Evolutionary conservation across 805 yeast genomes (phyloP).

Genomic region (Starmerella bombicola): DNA sequence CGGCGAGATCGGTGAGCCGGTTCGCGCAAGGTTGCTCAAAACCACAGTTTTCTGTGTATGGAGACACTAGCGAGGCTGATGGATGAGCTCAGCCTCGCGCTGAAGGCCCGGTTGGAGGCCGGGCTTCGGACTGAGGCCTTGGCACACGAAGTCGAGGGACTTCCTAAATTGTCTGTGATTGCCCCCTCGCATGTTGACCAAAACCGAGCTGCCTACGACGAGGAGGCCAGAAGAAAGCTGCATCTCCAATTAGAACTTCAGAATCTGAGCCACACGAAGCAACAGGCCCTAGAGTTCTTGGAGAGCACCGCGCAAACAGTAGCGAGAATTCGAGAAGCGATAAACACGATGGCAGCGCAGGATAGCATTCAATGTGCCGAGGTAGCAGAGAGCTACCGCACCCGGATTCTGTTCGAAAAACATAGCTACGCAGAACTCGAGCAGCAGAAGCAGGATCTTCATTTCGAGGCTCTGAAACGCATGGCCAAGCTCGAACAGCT

Average conservation of each 20-base stretch:
- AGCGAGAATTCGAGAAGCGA: constrained; percentile 12
- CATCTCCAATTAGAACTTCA: constrained; percentile 19
- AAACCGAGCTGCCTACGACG: not conserved
- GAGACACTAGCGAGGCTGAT: constrained; percentile 23
- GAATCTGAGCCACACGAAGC: constrained; percentile 15
- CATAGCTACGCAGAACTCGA: constrained; percentile 9
- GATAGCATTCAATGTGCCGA: constrained; percentile 4
- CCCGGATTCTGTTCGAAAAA: constrained; percentile 10
- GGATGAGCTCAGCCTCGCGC: constrained; percentile 23
- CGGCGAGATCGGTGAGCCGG: too few relatives aligned
- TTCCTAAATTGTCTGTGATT: constrained; percentile 17
- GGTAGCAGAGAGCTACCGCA: constrained; percentile 12
- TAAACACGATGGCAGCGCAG: constrained; percentile 9
- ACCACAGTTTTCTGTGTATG: too few relatives aligned
- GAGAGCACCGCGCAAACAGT: constrained; percentile 12
- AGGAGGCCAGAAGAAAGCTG: not conserved
- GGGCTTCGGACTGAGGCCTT: constrained; percentile 16
- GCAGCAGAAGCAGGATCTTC: constrained; percentile 12
- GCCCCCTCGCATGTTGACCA: not conserved
- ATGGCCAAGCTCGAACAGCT: constrained; percentile 1
- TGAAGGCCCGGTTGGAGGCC: constrained; percentile 22
- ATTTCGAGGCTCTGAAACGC: constrained; percentile 8
- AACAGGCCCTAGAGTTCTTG: constrained; percentile 19
- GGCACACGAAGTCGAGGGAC: constrained; percentile 20
- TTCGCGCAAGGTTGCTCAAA: too few relatives aligned